Percentiles rank a stretch among this genome's conserved stretches.
Evolutionary conservation across 2,329 filamentous ascomycete species (phyloP).

Genomic region (Blastomyces gilchristii): DNA sequence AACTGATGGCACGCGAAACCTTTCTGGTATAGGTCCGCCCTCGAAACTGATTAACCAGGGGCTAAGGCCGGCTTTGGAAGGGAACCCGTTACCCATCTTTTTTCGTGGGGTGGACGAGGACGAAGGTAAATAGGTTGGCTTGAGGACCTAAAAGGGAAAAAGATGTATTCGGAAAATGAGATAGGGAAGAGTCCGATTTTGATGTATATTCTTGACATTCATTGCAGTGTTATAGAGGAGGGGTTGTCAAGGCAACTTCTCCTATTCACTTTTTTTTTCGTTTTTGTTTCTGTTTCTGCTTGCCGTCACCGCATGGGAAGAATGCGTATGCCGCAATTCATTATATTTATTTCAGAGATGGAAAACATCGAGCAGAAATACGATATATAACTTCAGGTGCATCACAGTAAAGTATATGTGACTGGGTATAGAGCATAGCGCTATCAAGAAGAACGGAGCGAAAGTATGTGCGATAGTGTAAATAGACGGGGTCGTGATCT

Average conservation of each 20-base stretch:
- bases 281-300: background rate
- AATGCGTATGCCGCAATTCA: background rate
- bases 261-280: background rate
- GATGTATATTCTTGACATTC: background rate
- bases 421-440: background rate
- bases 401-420: background rate
- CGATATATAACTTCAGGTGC: background rate
- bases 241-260: constrained; percentile 1
- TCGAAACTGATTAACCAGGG: constrained; percentile 9
- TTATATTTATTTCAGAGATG: background rate
- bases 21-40: background rate
- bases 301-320: background rate
- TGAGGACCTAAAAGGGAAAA: background rate
- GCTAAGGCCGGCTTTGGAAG: background rate
- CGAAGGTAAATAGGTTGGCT: background rate
- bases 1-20: background rate
- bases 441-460: background rate
- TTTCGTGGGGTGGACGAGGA: background rate
- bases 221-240: background rate
- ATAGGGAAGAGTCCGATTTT: background rate
- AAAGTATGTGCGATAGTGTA: background rate
- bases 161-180: background rate
- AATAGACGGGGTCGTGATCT: background rate
- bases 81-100: background rate
- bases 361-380: background rate